Base-by-base conservation (phyloP, 306 rosid species). In the Oemleria cerasiformis region DNA sequence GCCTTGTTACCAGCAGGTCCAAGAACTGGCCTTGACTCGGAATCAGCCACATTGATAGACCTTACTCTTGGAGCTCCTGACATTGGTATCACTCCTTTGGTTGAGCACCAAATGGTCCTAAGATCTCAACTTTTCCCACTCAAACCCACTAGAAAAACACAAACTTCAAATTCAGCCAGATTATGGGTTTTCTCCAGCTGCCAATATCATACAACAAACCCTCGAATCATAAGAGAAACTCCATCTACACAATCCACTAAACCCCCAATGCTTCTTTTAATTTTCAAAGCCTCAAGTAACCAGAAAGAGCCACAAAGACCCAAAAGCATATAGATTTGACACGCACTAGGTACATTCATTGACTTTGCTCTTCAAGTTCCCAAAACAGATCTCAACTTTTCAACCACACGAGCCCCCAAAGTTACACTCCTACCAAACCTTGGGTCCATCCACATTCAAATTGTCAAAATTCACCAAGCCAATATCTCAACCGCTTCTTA, bases 41-140 rank as follows among this genome's bases (percentile, higher is more conserved):
- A 88, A 67, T 84, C 90, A 72, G 86, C 80, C 81, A 88, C 90
- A 84, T 88, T 90, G 87, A 90, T 88, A 61, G 94, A 86, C 96
- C 91, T 84, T 64, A 90, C 83, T 73, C 87, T 88, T 67, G 96
- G 90, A 81, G 87, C 88, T 80, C 90, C 92, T 43, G 94, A 90
- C 94, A 88, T 84, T 70, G 79, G 48, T 75, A 36, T 53, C 43
- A 68, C 49, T 47, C 74, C 61, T 39, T 54, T 41, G 40, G 25
- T 44, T 70, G 57, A 65, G 30, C 71, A 67, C 71, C 60, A 59
- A 44, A 14, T 59, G 44, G 34, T 17, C 38, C 39, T 60, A 55
- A 66, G 60, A 69, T 40, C 49, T 36, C 71, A 63, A 72, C 67
- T 20, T 47, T 15, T 43, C 42, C 38, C 38, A 42, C 21, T 38